Evolutionary conservation across 805 yeast species (phyloP), one percentile per base, ranked within the genome.

Genomic region (Yarrowia yakushimensis): DNA sequence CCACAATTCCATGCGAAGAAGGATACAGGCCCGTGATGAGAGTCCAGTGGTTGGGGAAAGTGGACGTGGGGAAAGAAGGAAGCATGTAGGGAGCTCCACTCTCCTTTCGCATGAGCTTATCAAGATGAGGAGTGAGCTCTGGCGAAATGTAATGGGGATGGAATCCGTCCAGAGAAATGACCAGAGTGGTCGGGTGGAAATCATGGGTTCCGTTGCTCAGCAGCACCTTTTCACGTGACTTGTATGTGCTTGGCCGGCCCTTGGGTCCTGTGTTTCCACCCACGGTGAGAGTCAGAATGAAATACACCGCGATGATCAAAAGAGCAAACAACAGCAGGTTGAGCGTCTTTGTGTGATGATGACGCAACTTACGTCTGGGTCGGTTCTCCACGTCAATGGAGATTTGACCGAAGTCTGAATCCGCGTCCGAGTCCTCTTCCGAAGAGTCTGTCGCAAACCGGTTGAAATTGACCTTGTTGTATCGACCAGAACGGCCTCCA

Each of bases 21-120:
- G 97, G 97, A 64, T 85, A 82, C 43, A 88, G 74, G 0, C 98
- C 98, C 0, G 97, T 93, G 1, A 87, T 86, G 66, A 92, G 72
- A 0, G 96, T 85, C 93, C 96, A 93, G 73, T 91, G 96, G 71
- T 93, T 92, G 0, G 97, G 94, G 68, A 90, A 89, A 0, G 97
- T 88, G 23, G 90, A 87, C 0, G 96, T 83, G 4, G 97, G 97
- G 71, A 91, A 90, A 2, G 90, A 81, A 1, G 97, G 96, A 9
- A 76, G 74, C 93, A 93, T 89, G 69, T 82, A 90, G 1, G 97
- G 97, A 4, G 90, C 84, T 15, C 85, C 87, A 57, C 77, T 81
- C 4, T 78, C 80, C 25, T 82, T 73, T 4, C 78, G 66, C 66
- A 84, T 74, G 71, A 92, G 72, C 10, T 77, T 73, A 69, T 87